A percentile compares a stretch with the other conserved stretches of the same genome.
These are phyloP conservation scores for Dothistroma pini DNA, from an alignment of 2,329 filamentous ascomycete genomes.

Conservation along the genomic window DNA sequence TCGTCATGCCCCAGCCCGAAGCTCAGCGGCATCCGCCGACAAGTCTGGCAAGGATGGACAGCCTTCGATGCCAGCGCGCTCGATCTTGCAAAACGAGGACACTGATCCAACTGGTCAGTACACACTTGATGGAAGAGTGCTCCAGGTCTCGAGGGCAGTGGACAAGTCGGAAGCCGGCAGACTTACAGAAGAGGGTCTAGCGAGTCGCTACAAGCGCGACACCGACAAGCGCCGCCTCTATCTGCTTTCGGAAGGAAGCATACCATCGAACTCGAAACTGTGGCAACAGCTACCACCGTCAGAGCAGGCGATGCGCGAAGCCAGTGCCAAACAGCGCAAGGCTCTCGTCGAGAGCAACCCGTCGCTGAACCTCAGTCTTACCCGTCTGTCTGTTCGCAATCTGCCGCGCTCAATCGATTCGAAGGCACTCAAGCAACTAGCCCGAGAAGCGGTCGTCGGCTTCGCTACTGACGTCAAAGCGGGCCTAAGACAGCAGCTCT, in stretches of 20 bases:
- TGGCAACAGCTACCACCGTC: slow-evolving; percentile 71
- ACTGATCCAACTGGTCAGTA: slow-evolving; percentile 79
- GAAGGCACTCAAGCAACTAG: slow-evolving; percentile 87
- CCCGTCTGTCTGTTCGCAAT: slow-evolving; percentile 86
- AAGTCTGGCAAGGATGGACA: slow-evolving; percentile 26
- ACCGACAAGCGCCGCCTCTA: slow-evolving; percentile 90
- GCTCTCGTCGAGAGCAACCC: slow-evolving; percentile 89
- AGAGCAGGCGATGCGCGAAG: slow-evolving; percentile 83
- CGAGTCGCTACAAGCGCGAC: slow-evolving; percentile 62
- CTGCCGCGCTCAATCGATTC: slow-evolving; percentile 77
- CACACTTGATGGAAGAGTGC: slow-evolving; percentile 82
- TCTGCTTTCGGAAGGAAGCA: slow-evolving; percentile 79
- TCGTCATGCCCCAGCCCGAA: slow-evolving; percentile 63
- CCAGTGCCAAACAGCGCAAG: slow-evolving; percentile 81
- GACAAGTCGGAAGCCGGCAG: slow-evolving; percentile 74
- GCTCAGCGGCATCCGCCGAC: slow-evolving; percentile 34
- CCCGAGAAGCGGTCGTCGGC: slow-evolving; percentile 86
- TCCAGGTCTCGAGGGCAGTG: slow-evolving; percentile 81
- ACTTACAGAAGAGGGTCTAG: slow-evolving; percentile 66
- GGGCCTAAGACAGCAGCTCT: slow-evolving; percentile 70
- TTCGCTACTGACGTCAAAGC: slow-evolving; percentile 87
- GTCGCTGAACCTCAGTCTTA: slow-evolving; percentile 80
- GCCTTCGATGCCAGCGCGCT: slow-evolving; percentile 58
- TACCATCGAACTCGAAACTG: slow-evolving; percentile 71
- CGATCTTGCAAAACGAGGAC: slow-evolving; percentile 81